Percentiles rank a stretch among this genome's conserved stretches.
Conservation (phyloP, 1,284 basidiomycete genomes). For the Rhizoctonia solani region DNA sequence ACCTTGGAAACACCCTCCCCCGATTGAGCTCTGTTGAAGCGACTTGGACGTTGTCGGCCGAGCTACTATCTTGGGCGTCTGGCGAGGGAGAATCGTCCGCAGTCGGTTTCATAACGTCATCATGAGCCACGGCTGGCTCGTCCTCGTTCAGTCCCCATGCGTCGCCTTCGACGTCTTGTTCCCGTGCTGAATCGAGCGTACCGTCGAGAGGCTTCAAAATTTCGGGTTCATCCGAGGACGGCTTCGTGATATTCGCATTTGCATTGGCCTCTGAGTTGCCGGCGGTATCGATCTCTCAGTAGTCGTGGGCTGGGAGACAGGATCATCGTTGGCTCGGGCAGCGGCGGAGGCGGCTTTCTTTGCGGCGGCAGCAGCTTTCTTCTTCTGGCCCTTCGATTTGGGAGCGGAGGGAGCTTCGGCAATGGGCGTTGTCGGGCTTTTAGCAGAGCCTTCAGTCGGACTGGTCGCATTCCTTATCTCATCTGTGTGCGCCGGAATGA, state of each 20-base stretch:
- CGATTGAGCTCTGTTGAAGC: not conserved
- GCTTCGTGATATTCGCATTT: no score
- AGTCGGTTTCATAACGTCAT: not conserved
- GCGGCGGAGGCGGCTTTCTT: not conserved
- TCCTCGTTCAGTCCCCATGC: constrained; percentile 17
- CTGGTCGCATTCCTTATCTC: constrained; percentile 1
- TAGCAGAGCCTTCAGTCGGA: not conserved
- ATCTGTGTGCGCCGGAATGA: not conserved
- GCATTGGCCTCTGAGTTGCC: no score
- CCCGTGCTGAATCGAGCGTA: not conserved
- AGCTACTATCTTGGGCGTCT: not conserved
- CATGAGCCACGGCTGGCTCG: not conserved
- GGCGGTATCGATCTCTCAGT: not conserved
- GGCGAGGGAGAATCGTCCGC: not conserved
- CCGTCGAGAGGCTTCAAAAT: no score
- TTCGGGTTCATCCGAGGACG: no score
- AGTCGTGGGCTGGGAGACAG: not conserved
- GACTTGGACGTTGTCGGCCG: not conserved
- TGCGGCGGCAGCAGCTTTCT: constrained; percentile 23
- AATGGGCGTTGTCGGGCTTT: not conserved
- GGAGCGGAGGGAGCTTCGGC: not conserved
- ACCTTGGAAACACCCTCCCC: not conserved
- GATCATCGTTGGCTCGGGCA: not conserved
- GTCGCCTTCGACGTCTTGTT: not conserved
- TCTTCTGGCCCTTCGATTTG: constrained; percentile 15